A percentile compares a stretch with the other conserved stretches of the same genome.
Conservation (phyloP, 441 rosid species). For the Rhodomyrtus psidioides region DNA sequence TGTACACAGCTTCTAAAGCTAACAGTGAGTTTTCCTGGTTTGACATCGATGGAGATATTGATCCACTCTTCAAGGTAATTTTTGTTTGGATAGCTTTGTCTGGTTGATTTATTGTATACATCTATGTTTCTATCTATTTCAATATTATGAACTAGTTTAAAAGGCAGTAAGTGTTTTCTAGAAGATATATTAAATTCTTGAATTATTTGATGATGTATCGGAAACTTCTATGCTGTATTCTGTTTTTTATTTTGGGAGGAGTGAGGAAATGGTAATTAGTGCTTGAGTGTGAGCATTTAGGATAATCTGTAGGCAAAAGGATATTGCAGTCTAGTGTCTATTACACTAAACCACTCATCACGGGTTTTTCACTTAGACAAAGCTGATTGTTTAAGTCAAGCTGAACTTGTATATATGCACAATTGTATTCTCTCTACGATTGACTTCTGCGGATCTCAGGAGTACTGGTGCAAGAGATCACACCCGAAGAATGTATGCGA, state of each 20-base stretch:
- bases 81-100: neutral
- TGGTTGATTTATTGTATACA: neutral
- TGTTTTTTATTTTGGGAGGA: neutral
- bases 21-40: conserved; percentile 83
- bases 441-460: conserved; percentile 40
- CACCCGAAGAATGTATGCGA: conserved; percentile 97
- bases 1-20: conserved; percentile 86
- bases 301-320: neutral
- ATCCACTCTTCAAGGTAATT: conserved; percentile 92
- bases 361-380: neutral
- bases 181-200: neutral
- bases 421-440: neutral
- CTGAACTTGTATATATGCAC: neutral
- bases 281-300: neutral
- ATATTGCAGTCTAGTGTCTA: neutral
- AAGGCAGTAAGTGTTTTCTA: neutral
- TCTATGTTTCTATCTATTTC: neutral
- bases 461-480: conserved; percentile 98
- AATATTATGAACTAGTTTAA: neutral
- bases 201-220: neutral
- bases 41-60: conserved; percentile 91
- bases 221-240: neutral
- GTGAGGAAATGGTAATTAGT: neutral
- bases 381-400: neutral
- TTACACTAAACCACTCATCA: neutral